A percentile compares a stretch with the other conserved stretches of the same genome.
Conservation (phyloP, 75 land plant species). For the Cupressus sempervirens region DNA sequence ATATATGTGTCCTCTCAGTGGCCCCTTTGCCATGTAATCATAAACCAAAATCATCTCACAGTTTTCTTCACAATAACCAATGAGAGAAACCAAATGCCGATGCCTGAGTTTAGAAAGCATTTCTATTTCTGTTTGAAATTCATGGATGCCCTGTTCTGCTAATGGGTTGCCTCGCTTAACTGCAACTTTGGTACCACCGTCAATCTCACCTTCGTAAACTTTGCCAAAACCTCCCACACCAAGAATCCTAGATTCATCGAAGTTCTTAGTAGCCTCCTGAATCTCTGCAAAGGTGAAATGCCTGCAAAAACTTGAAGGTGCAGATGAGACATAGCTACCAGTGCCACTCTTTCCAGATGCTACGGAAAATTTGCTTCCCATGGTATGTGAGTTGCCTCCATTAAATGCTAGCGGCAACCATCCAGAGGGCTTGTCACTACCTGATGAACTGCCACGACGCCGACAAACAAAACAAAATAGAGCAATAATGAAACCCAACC, state of each 20-base stretch:
- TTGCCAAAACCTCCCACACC: slow-evolving; percentile 58
- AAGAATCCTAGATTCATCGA: slow-evolving; percentile 36
- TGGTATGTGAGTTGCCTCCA: slow-evolving; percentile 16
- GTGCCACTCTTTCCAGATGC: slow-evolving; percentile 30
- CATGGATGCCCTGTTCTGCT: slow-evolving; percentile 60
- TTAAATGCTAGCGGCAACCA: slow-evolving; percentile 41
- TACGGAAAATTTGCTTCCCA: slow-evolving; percentile 16
- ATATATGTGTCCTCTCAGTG: slow-evolving; percentile 72
- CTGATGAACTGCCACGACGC: not conserved
- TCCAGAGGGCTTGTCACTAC: slow-evolving; percentile 12
- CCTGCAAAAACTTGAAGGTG: slow-evolving; percentile 45
- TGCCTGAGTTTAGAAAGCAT: slow-evolving; percentile 75
- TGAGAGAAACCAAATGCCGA: slow-evolving; percentile 63
- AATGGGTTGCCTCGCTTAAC: slow-evolving; percentile 57
- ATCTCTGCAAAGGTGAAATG: slow-evolving; percentile 41
- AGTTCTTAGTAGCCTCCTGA: slow-evolving; percentile 34
- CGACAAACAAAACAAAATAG: not conserved
- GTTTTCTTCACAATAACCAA: slow-evolving; percentile 75
- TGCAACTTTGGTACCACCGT: slow-evolving; percentile 54
- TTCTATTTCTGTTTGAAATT: slow-evolving; percentile 71
- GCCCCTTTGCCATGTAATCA: slow-evolving; percentile 82
- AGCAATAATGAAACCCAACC: slow-evolving; percentile 2
- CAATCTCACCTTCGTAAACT: slow-evolving; percentile 53
- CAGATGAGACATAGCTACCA: slow-evolving; percentile 28
- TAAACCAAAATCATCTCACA: slow-evolving; percentile 79